Base-by-base conservation (phyloP, 2,329 filamentous ascomycete genomes). In the Venturia asperata region DNA sequence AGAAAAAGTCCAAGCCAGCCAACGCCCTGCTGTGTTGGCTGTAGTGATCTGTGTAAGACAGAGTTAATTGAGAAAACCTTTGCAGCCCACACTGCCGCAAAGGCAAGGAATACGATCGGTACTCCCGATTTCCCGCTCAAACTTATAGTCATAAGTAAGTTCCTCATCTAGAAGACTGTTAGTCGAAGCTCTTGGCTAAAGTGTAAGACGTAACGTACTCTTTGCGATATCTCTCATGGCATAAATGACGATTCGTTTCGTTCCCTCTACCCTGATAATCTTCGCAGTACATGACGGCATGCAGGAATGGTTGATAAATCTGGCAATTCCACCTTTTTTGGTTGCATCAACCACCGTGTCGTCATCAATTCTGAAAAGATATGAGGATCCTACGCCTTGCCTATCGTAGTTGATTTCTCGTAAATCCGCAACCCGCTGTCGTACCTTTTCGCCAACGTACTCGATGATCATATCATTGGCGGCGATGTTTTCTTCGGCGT, bases 391-490 rank as follows among this genome's bases (percentile, higher is more conserved):
- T 69, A 99, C 96, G 63, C 94, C 94, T 74, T 94, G 96, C 80
- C 94, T 93, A 68, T 96, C 85, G 76, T 99, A 99, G 67, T 88
- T 86, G 69, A 88, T 86, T 79, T 99, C 94, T 65, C 94, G 88
- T 74, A 97, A 87, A 76, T 99, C 94, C n/a, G 94, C 92, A 67
- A 99, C 94, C 73, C 95, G 91, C 77, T 99, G 94, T 66, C 94
- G 87, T 45, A 99, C 92, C 76, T 96, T 94, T 78, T 99, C 94
- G 67, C 94, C 94, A 13, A 99, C 94, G 74, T 99, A 99, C 78
- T 99, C 94, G 73, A 99, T 99, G 74, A 99, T 99, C 92, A 99
- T 97, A 77, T 99, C 94, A 75, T 96, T 95, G 75, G 93, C 92
- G 67, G 89, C 85, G 68, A 99, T 99, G 73, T 96, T 94, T 78